A percentile compares a stretch with the other conserved stretches of the same genome.
These are phyloP conservation scores for Nannochloropsis gaditana DNA, from an alignment of 108 stramenopile species.

Conservation along the genomic window DNA sequence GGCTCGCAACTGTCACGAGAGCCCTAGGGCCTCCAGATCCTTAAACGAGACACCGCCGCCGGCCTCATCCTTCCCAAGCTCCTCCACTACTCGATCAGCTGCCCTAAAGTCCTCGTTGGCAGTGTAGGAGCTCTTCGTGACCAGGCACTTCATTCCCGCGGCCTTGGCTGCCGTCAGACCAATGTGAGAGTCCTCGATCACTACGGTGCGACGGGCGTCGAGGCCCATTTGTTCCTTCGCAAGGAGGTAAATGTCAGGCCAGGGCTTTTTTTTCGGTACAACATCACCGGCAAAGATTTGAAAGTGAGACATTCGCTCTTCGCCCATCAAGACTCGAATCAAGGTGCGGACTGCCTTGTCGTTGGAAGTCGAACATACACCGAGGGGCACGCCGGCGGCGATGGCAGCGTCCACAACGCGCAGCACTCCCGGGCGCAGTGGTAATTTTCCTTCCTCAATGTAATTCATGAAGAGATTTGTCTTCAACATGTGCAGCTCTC, in stretches of 20 bases:
- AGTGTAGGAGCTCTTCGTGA: constrained; percentile 77
- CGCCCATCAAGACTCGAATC: constrained; percentile 73
- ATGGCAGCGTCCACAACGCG: constrained; percentile 77
- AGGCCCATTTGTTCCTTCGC: constrained; percentile 71
- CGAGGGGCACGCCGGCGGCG: constrained; percentile 60
- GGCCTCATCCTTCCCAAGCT: constrained; percentile 32
- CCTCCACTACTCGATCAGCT: constrained; percentile 54
- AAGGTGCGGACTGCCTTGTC: constrained; percentile 81
- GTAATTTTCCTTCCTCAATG: constrained; percentile 65
- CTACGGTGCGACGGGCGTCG: constrained; percentile 69
- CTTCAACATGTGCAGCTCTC: constrained; percentile 77
- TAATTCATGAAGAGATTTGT: constrained; percentile 83
- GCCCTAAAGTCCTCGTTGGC: constrained; percentile 75
- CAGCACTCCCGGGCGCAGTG: constrained; percentile 76
- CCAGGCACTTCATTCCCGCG: constrained; percentile 58
- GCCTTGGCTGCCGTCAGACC: constrained; percentile 80
- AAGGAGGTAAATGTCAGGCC: constrained; percentile 84
- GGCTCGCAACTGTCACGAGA: not conserved
- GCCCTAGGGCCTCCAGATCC: not conserved
- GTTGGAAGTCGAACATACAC: constrained; percentile 82
- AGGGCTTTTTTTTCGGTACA: constrained; percentile 79
- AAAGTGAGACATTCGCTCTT: constrained; percentile 62
- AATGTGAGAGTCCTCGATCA: constrained; percentile 84
- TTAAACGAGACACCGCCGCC: not conserved
- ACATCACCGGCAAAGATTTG: constrained; percentile 87